Conservation (phyloP, 164 flowering plant genomes). For the Santalum album region DNA sequence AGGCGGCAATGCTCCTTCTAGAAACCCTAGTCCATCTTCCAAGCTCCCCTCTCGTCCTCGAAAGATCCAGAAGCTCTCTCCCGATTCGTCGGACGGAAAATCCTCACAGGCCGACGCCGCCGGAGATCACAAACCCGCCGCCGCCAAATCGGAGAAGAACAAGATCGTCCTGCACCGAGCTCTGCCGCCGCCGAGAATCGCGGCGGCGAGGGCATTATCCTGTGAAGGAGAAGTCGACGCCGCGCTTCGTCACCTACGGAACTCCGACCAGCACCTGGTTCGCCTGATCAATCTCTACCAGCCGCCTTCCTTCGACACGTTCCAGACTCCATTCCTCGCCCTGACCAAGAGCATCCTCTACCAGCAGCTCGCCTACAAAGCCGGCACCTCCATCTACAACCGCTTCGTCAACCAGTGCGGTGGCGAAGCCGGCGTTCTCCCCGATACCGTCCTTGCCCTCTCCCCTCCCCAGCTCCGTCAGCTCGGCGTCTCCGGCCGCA, state of each 20-base stretch:
- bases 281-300: constrained; percentile 53
- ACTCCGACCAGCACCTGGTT: constrained; percentile 54
- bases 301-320: constrained; percentile 62
- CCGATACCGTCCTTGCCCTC: constrained; percentile 55
- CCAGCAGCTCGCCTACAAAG: constrained; percentile 91
- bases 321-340: constrained; percentile 70
- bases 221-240: constrained; percentile 50
- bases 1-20: constrained; percentile 15
- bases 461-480: constrained; percentile 71
- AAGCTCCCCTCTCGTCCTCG: constrained; percentile 77
- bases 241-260: constrained; percentile 60
- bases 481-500: constrained; percentile 85
- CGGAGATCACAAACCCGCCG: not conserved
- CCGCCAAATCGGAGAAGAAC: constrained; percentile 10
- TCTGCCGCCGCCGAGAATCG: constrained; percentile 19
- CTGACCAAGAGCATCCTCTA: constrained; percentile 75
- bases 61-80: constrained; percentile 62
- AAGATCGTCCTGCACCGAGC: constrained; percentile 16
- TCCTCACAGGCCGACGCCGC: constrained; percentile 9
- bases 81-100: constrained; percentile 19
- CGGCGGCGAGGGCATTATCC: constrained; percentile 32
- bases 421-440: constrained; percentile 59
- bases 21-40: constrained; percentile 28
- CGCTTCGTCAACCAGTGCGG: constrained; percentile 83
- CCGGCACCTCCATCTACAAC: constrained; percentile 78